A percentile compares a stretch with the other conserved stretches of the same genome.
These are phyloP conservation scores for Gynandropsis gynandra DNA, from an alignment of 345 rosid genomes.

Conservation along the genomic window DNA sequence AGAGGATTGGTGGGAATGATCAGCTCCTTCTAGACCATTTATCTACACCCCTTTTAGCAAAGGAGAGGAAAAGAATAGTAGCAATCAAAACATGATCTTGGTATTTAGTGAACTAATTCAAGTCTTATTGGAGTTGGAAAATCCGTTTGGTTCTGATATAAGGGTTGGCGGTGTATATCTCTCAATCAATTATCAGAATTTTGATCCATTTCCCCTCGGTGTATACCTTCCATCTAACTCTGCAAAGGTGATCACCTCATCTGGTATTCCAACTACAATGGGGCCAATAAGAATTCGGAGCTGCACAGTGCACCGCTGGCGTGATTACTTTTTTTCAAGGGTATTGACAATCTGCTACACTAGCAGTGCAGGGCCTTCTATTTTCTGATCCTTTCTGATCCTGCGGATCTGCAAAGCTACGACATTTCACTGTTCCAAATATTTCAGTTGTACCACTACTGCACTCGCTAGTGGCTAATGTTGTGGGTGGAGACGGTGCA, in stretches of 20 bases:
- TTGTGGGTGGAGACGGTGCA: conserved; percentile 91
- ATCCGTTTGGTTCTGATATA: conserved; percentile 74
- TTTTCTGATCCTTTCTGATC: conserved; percentile 95
- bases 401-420: conserved; percentile 84
- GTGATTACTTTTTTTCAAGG: no score
- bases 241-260: conserved; percentile 64
- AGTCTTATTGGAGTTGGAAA: conserved; percentile 76
- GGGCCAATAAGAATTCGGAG: conserved; percentile 60
- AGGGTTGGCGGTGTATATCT: conserved; percentile 73
- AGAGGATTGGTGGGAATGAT: conserved; percentile 79
- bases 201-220: conserved; percentile 71
- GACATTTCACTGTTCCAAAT: conserved; percentile 67
- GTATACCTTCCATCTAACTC: conserved; percentile 69
- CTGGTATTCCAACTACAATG: conserved; percentile 64
- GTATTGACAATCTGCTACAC: no score
- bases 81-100: conserved; percentile 64
- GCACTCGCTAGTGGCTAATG: conserved; percentile 74
- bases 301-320: conserved; percentile 69
- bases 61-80: conserved; percentile 47
- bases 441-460: conserved; percentile 71
- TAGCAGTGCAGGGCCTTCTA: no score
- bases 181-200: conserved; percentile 53
- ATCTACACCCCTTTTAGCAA: conserved; percentile 81
- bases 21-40: conserved; percentile 82
- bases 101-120: conserved; percentile 76